A percentile compares a stretch with the other conserved stretches of the same genome.
Evolutionary conservation across 2,329 filamentous ascomycete species (phyloP).

Genomic region (Paraphaeosphaeria sporulosa): DNA sequence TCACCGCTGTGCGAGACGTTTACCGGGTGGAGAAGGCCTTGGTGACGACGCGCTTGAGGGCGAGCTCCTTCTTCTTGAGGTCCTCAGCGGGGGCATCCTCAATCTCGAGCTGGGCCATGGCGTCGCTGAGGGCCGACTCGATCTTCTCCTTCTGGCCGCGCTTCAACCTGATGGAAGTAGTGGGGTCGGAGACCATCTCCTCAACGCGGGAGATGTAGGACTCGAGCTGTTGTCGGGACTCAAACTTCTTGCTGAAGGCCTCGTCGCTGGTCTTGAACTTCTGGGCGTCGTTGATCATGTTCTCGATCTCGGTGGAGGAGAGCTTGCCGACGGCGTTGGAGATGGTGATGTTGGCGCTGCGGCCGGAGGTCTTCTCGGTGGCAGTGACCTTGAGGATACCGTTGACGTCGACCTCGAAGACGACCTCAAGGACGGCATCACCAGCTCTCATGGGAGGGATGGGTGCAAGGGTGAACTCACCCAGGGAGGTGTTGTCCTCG

Average conservation of each 20-base stretch:
- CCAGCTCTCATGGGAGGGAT: slow-evolving; percentile 88
- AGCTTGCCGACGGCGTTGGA: slow-evolving; percentile 99
- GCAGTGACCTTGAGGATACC: slow-evolving; percentile 99
- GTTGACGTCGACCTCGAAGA: slow-evolving; percentile 99
- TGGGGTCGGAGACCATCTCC: slow-evolving; percentile 97
- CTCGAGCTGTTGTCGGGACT: slow-evolving; percentile 98
- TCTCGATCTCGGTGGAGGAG: slow-evolving; percentile 91
- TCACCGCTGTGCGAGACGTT: slow-evolving; percentile 24
- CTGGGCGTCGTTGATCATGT: slow-evolving; percentile 95
- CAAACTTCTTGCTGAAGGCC: slow-evolving; percentile 99
- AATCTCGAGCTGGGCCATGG: slow-evolving; percentile 96
- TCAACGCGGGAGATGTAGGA: slow-evolving; percentile 98
- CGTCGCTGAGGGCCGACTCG: slow-evolving; percentile 93
- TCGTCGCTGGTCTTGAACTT: slow-evolving; percentile 99
- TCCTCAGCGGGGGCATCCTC: slow-evolving; percentile 91
- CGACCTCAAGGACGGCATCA: slow-evolving; percentile 94
- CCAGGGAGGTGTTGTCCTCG: slow-evolving; percentile 96
- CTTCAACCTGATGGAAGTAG: slow-evolving; percentile 96
- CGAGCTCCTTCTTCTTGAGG: slow-evolving; percentile 99
- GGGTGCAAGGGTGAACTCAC: slow-evolving; percentile 95
- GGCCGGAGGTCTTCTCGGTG: slow-evolving; percentile 97
- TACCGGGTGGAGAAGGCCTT: slow-evolving; percentile 97
- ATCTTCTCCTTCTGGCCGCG: slow-evolving; percentile 99
- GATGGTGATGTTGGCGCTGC: slow-evolving; percentile 99
- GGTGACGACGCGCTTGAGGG: slow-evolving; percentile 95